Conservation (phyloP, 2,329 filamentous ascomycete species). For the Epicoccum sorghinum region DNA sequence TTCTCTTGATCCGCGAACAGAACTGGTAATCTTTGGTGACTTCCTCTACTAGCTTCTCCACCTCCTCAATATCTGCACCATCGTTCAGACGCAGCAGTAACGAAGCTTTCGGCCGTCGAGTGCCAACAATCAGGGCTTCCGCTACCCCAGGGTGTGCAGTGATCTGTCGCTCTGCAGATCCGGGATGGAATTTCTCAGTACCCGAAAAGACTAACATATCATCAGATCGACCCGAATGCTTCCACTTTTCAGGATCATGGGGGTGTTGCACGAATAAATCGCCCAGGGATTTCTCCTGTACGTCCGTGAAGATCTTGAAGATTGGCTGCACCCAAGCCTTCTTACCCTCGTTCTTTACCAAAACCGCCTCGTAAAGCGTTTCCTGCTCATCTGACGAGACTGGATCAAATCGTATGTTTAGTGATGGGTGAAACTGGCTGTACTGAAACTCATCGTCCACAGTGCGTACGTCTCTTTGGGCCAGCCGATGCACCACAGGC, state of each 20-base stretch:
- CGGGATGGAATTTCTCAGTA: background rate
- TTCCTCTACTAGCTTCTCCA: background rate
- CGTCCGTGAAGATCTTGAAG: background rate
- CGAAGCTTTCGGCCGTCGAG: background rate
- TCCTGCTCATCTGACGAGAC: background rate
- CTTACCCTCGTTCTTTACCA: background rate
- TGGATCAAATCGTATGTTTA: background rate
- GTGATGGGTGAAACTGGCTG: background rate
- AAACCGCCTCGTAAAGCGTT: background rate
- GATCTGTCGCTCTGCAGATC: background rate
- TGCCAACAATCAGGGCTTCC: background rate
- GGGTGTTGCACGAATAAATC: background rate
- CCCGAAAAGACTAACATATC: background rate
- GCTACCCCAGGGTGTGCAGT: background rate
- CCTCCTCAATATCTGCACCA: background rate
- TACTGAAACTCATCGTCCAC: background rate
- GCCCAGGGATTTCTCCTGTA: background rate
- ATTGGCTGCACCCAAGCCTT: background rate
- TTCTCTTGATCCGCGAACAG: background rate
- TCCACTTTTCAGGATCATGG: background rate
- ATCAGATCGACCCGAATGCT: background rate
- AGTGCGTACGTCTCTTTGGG: too few relatives aligned
- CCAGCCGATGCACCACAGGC: background rate
- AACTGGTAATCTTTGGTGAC: background rate
- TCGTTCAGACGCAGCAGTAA: background rate